Conservation (phyloP, 1,284 basidiomycete species). For the Trichosporon faecale region DNA sequence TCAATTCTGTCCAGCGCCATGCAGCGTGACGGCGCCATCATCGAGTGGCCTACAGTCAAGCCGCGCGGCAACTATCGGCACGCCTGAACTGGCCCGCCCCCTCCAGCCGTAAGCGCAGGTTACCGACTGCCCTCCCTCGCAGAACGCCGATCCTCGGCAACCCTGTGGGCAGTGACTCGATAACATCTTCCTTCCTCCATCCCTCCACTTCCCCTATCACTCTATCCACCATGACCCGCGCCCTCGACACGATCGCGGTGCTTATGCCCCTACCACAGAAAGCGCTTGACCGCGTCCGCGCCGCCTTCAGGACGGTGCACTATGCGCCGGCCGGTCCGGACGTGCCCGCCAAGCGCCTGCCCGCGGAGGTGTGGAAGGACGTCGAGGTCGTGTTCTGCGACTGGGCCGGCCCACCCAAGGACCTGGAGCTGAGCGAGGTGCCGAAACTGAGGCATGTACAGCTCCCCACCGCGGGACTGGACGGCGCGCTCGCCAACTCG, state of each 20-base stretch:
- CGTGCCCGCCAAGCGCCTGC: neutral
- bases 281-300: slow-evolving; percentile 31
- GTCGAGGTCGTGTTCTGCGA: slow-evolving; percentile 20
- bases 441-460: slow-evolving; percentile 40
- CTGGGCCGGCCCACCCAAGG: slow-evolving; percentile 16
- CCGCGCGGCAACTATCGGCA: neutral
- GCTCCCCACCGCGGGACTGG: slow-evolving; percentile 39
- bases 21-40: no score
- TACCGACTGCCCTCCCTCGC: neutral
- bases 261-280: slow-evolving; percentile 25
- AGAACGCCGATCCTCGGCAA: slow-evolving; percentile 5
- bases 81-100: neutral
- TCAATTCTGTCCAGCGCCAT: no score
- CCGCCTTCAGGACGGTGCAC: slow-evolving; percentile 37
- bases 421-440: slow-evolving; percentile 24
- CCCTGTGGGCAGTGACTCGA: neutral
- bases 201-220: neutral
- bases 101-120: neutral
- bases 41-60: neutral
- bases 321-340: slow-evolving; percentile 28
- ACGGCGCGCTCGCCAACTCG: slow-evolving; percentile 26
- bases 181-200: neutral
- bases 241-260: slow-evolving; percentile 19
- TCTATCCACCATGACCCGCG: slow-evolving; percentile 3
- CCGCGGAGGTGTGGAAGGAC: slow-evolving; percentile 1